Conservation (phyloP, 805 yeast species). For the Candida morakotiae region DNA sequence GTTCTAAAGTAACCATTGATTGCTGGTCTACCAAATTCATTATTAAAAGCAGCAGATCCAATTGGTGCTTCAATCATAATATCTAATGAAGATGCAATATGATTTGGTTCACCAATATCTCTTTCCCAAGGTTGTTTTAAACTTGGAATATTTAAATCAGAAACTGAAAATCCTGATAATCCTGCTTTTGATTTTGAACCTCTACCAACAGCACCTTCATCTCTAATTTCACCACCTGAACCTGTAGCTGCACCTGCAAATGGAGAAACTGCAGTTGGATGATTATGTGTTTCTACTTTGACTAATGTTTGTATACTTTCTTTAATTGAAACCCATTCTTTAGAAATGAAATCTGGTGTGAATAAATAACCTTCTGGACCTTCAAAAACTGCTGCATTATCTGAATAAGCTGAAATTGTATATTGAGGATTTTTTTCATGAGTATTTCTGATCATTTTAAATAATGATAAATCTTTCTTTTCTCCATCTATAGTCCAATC, state of each 20-base stretch:
- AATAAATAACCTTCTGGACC: conserved; percentile 75
- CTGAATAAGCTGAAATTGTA: conserved; percentile 92
- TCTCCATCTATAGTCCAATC: conserved; percentile 94
- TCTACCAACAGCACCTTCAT: conserved; percentile 99
- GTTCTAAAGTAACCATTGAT: conserved; percentile 96
- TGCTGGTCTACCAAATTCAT: conserved; percentile 98
- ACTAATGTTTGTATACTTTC: conserved; percentile 87
- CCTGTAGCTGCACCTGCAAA: conserved; percentile 99
- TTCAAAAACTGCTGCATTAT: conserved; percentile 93
- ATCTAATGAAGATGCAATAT: conserved; percentile 88
- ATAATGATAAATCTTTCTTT: conserved; percentile 67
- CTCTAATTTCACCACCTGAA: conserved; percentile 99
- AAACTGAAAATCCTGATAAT: conserved; percentile 85
- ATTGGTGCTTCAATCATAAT: conserved; percentile 97
- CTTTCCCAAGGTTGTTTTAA: conserved; percentile 94
- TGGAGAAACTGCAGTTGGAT: conserved; percentile 99
- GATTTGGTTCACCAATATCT: conserved; percentile 84
- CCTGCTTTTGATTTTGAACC: conserved; percentile 98
- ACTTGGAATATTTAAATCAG: conserved; percentile 84
- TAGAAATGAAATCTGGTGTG: conserved; percentile 71
- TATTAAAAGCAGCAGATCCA: conserved; percentile 97
- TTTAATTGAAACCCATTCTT: conserved; percentile 67
- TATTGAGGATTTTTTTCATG: conserved; percentile 73
- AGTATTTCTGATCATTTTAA: conserved; percentile 95
- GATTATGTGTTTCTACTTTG: conserved; percentile 98